Evolutionary conservation across 2,329 filamentous ascomycete species (phyloP).

Genomic region (Ciborinia camelliae): DNA sequence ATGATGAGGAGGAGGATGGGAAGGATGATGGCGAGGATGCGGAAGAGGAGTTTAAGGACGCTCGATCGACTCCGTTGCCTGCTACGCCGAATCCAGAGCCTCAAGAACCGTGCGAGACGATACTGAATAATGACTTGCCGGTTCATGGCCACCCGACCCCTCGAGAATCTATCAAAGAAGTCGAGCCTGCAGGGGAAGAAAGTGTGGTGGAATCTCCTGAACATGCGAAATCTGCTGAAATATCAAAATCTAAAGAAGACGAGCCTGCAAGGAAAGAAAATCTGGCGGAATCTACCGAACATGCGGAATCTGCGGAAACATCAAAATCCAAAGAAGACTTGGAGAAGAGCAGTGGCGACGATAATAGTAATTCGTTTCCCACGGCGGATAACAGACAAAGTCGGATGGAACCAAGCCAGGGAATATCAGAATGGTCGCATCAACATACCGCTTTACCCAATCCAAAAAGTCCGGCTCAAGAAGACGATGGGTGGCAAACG

Average conservation of each 20-base stretch:
- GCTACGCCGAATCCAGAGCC: constrained; percentile 25
- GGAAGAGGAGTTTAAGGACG: constrained; percentile 43
- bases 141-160: constrained; percentile 5
- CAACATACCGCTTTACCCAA: constrained; percentile 64
- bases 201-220: constrained; percentile 11
- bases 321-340: not conserved
- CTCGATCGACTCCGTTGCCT: constrained; percentile 36
- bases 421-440: constrained; percentile 82
- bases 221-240: constrained; percentile 5
- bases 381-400: not conserved
- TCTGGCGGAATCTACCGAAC: constrained; percentile 11
- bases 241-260: not conserved
- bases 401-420: constrained; percentile 19
- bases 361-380: not conserved
- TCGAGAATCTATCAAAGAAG: constrained; percentile 18
- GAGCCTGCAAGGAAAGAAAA: constrained; percentile 16
- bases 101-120: constrained; percentile 20
- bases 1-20: constrained; percentile 24
- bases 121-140: not conserved
- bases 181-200: constrained; percentile 18
- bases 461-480: constrained; percentile 50
- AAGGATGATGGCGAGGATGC: constrained; percentile 36
- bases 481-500: constrained; percentile 78
- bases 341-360: constrained; percentile 10
- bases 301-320: constrained; percentile 6